A percentile compares a stretch with the other conserved stretches of the same genome.
These are phyloP conservation scores for Mentha longifolia DNA, from an alignment of 257 asterid species.

Conservation along the genomic window DNA sequence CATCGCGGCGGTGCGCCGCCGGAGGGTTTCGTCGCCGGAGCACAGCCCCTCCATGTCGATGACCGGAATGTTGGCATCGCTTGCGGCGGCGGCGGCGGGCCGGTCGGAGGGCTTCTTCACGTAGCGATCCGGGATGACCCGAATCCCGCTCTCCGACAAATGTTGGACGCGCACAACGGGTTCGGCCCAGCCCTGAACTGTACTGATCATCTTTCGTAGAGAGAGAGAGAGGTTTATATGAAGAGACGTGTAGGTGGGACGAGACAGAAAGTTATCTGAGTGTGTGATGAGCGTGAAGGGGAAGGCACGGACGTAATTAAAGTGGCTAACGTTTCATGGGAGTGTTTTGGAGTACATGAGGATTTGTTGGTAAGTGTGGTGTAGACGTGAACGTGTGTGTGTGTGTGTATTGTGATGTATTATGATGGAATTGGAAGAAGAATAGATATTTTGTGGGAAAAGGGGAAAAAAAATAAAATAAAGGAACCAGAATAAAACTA, in stretches of 20 bases:
- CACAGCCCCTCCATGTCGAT: constrained; percentile 57
- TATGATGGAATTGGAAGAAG: not conserved
- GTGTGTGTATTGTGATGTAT: not conserved
- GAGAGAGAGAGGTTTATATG: not conserved
- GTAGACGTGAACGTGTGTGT: not conserved
- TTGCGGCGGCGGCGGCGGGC: constrained; percentile 30
- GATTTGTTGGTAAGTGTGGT: not conserved
- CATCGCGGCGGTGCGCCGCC: constrained; percentile 34
- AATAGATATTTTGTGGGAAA: not conserved
- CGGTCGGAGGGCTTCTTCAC: constrained; percentile 68
- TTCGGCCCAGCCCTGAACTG: constrained; percentile 77
- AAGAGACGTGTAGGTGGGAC: not conserved
- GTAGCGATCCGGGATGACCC: constrained; percentile 73
- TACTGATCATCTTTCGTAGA: constrained; percentile 48
- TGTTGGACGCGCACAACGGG: constrained; percentile 84
- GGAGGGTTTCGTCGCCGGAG: constrained; percentile 44
- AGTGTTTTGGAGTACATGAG: too few relatives aligned
- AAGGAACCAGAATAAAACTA: not conserved
- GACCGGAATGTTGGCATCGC: constrained; percentile 42
- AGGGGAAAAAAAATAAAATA: not conserved
- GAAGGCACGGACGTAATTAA: not conserved
- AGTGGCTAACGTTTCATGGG: constrained; percentile 26
- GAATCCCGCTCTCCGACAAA: constrained; percentile 74
- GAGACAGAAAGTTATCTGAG: not conserved
- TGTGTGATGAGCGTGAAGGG: not conserved